Evolutionary conservation across 495 filamentous ascomycete genomes (phyloP).

Genomic region (Evansstolkia leycettana): DNA sequence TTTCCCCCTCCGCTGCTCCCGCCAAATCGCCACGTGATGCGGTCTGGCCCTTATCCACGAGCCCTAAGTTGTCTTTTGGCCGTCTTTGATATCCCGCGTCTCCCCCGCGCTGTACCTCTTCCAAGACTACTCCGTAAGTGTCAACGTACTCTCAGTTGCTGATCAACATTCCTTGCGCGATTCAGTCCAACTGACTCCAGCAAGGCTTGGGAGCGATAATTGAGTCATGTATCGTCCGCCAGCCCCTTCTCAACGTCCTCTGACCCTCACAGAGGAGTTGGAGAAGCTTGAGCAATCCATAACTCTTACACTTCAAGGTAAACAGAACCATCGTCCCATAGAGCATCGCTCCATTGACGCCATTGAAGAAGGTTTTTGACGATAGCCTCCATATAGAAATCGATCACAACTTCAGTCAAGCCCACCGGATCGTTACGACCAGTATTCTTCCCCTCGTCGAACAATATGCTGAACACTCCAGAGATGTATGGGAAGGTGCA

Average conservation of each 20-base stretch:
- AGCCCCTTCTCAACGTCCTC: conserved; percentile 44
- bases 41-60: conserved; percentile 22
- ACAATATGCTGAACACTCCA: conserved; percentile 88
- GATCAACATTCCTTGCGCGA: too few relatives aligned
- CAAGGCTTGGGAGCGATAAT: too few relatives aligned
- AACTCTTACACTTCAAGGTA: conserved; percentile 89
- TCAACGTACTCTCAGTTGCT: too few relatives aligned
- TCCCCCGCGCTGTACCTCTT: too few relatives aligned
- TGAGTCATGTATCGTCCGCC: conserved; percentile 37
- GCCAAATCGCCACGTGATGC: conserved; percentile 18
- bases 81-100: conserved; percentile 18
- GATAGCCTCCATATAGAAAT: conserved; percentile 54
- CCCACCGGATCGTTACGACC: conserved; percentile 89
- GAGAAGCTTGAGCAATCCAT: conserved; percentile 96
- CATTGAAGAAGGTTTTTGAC: background rate
- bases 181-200: background rate
- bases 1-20: background rate
- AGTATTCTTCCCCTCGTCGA: conserved; percentile 93
- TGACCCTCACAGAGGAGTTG: conserved; percentile 85
- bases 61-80: conserved; percentile 20
- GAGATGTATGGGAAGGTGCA: conserved; percentile 90
- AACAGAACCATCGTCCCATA: conserved; percentile 11
- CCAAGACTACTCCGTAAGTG: too few relatives aligned
- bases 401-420: conserved; percentile 94
- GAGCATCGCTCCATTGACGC: conserved; percentile 1